These are phyloP conservation scores for Fistulinella staudtii DNA, from an alignment of 1,284 basidiomycete genomes.

Conservation along the genomic window DNA sequence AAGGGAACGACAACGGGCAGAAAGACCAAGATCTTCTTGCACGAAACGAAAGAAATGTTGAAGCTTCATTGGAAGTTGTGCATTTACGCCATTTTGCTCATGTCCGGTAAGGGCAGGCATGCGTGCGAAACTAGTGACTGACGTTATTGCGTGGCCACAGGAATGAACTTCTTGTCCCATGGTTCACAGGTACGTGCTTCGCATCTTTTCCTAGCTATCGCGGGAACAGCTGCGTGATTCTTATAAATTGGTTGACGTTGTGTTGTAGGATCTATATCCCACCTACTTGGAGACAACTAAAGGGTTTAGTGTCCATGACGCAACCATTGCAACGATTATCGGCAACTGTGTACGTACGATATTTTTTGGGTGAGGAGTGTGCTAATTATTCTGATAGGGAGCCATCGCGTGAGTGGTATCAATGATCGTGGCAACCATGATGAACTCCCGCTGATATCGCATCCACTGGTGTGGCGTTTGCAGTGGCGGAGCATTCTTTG, in stretches of 20 bases:
- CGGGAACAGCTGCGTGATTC: not conserved
- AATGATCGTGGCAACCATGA: not conserved
- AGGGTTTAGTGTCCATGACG: conserved; percentile 51
- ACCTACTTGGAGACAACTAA: conserved; percentile 71
- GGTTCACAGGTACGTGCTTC: conserved; percentile 67
- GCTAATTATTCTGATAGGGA: conserved; percentile 46
- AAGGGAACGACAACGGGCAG: conserved; percentile 38
- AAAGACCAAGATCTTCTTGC: conserved; percentile 72
- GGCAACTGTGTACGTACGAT: conserved; percentile 64
- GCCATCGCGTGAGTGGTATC: conserved; percentile 55
- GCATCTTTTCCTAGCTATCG: not conserved
- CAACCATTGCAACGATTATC: conserved; percentile 89
- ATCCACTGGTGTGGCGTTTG: conserved; percentile 1
- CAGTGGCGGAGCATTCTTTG: conserved; percentile 76
- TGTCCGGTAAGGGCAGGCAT: conserved; percentile 56
- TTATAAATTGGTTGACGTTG: no score
- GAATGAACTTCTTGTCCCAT: conserved; percentile 93
- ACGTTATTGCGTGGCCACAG: conserved; percentile 30
- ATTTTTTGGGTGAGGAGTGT: not conserved
- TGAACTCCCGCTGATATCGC: no score
- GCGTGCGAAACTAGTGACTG: no score
- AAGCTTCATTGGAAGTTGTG: conserved; percentile 82
- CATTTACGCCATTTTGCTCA: conserved; percentile 79
- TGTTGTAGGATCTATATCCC: conserved; percentile 66
- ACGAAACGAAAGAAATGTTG: conserved; percentile 73